Percentiles rank a stretch among this genome's conserved stretches.
Conservation (phyloP, 192 early-diverging fungal genomes). For the Entomortierella chlamydospora region DNA sequence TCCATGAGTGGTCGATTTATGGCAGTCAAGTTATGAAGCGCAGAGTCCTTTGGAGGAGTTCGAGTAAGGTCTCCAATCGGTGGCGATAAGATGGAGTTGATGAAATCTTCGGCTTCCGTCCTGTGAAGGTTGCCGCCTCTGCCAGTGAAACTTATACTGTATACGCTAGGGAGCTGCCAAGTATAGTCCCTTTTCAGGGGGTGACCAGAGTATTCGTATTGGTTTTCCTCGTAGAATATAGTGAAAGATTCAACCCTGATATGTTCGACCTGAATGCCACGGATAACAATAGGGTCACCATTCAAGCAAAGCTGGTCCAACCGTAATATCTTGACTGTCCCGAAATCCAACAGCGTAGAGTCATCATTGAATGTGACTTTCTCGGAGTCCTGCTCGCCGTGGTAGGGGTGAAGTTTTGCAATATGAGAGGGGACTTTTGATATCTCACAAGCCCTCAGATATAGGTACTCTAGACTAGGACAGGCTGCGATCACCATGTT, state of each 20-base stretch:
- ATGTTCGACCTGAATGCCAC: not conserved
- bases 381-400: not conserved
- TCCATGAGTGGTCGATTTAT: not conserved
- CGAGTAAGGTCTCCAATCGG: not conserved
- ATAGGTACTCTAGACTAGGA: constrained; percentile 2
- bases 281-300: not conserved
- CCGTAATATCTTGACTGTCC: not conserved
- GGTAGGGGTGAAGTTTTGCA: not conserved
- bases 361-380: not conserved
- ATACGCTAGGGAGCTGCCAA: constrained; percentile 1
- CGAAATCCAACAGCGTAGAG: not conserved
- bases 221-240: not conserved
- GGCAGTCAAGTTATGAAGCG: not conserved
- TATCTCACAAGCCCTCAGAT: constrained; percentile 1
- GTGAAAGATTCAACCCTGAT: constrained; percentile 3
- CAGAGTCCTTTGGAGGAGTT: not conserved
- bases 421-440: not conserved
- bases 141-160: not conserved
- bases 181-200: not conserved
- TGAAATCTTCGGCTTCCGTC: not conserved
- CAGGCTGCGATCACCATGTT: constrained; percentile 8
- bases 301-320: not conserved
- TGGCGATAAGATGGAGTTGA: not conserved
- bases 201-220: not conserved
- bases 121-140: not conserved